Evolutionary conservation across 176 grass and related monocot species (phyloP).

Genomic region (Chloris gayana): DNA sequence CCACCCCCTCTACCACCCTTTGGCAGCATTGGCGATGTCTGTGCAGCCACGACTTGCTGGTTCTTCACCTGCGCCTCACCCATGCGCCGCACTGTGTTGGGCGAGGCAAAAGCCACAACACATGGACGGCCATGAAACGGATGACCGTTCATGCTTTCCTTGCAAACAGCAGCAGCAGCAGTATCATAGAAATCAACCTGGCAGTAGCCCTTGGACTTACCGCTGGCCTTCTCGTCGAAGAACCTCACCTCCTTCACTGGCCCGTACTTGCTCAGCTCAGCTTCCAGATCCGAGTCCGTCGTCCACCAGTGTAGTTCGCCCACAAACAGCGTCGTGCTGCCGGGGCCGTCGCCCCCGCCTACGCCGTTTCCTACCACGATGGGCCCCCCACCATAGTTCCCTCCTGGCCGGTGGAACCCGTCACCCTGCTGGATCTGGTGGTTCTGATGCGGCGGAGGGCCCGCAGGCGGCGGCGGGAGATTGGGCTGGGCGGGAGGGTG

Average conservation of each 20-base stretch:
- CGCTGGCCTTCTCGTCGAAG: conserved; percentile 82
- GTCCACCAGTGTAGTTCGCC: conserved; percentile 94
- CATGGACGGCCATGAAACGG: conserved; percentile 72
- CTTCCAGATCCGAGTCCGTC: conserved; percentile 71
- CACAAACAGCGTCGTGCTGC: conserved; percentile 67
- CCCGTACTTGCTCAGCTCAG: conserved; percentile 66
- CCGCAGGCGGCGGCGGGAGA: conserved; percentile 33
- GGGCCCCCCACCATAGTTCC: conserved; percentile 41
- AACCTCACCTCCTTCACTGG: conserved; percentile 77
- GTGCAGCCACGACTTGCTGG: conserved; percentile 45
- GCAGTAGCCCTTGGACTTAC: conserved; percentile 82
- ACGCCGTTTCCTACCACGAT: conserved; percentile 45
- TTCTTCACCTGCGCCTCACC: conserved; percentile 77
- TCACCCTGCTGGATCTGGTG: conserved; percentile 44
- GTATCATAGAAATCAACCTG: conserved; percentile 76
- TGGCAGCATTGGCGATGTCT: conserved; percentile 37
- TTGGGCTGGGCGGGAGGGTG: conserved; percentile 29
- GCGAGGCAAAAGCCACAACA: conserved; percentile 65
- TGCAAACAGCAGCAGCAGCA: conserved; percentile 47
- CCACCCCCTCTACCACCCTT: conserved; percentile 54
- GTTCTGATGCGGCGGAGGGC: conserved; percentile 20
- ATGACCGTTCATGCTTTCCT: conserved; percentile 76
- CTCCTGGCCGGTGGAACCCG: conserved; percentile 64
- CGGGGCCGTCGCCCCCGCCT: conserved; percentile 45
- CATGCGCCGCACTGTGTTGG: conserved; percentile 66